These are phyloP conservation scores for Leccinum longicurvipes DNA, from an alignment of 768 basidiomycete genomes.

Conservation along the genomic window DNA sequence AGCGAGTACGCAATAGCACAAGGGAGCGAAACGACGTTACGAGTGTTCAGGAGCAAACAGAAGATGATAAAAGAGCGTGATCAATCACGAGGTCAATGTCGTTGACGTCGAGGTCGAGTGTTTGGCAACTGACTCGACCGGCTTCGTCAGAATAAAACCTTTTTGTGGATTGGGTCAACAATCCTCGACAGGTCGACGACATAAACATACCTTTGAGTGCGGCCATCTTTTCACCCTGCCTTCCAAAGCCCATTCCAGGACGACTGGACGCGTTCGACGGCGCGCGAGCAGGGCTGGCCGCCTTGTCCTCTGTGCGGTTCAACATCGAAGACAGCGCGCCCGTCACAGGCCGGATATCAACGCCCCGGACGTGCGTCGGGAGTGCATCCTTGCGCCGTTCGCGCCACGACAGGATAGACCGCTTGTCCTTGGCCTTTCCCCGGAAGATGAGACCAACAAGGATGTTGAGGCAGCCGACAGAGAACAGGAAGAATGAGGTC, in stretches of 20 bases:
- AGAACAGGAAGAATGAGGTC: conserved; percentile 81
- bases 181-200: conserved; percentile 1
- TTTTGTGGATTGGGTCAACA: background rate
- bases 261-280: conserved; percentile 27
- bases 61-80: background rate
- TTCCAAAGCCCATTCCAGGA: conserved; percentile 70
- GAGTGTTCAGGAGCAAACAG: conserved; percentile 2
- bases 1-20: conserved; percentile 4
- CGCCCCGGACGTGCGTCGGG: conserved; percentile 36
- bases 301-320: background rate
- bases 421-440: conserved; percentile 58
- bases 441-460: conserved; percentile 79
- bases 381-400: conserved; percentile 54
- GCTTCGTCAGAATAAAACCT: conserved; percentile 59
- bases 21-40: conserved; percentile 8
- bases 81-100: background rate
- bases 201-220: conserved; percentile 50
- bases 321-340: conserved; percentile 11
- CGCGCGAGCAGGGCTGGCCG: background rate
- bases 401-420: conserved; percentile 67
- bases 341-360: conserved; percentile 24
- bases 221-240: conserved; percentile 77
- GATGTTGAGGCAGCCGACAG: conserved; percentile 80
- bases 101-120: conserved; percentile 24
- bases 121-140: conserved; percentile 54